Base-by-base conservation (phyloP, 2,329 filamentous ascomycete genomes). In the Verticillium nubilum region DNA sequence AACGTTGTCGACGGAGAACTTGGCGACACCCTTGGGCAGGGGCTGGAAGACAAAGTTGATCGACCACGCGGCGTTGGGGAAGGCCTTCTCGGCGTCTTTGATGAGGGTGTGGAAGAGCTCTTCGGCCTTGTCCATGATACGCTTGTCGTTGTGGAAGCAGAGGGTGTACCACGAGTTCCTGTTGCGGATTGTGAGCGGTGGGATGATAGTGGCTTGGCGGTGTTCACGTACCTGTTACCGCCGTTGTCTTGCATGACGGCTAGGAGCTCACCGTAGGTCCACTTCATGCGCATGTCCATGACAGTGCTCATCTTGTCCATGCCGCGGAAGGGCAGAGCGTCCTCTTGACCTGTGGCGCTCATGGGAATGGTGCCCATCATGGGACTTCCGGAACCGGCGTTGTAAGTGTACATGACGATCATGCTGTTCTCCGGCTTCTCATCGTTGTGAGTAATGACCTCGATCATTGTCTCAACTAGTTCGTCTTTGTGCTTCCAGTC, bases 401-500 rank as follows among this genome's bases (percentile, higher is more conserved):
- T 25, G 54, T 56, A 35, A 25, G 42, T 47, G 35, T 47, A 56
- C 33, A 56, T 47, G 42, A 50, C 42, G 10, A 26, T 56, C 33
- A 13, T 47, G 25, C 54, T 56, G 33, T 17, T 28, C n/a, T 37
- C 29, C 10, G 29, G 54, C 29, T 56, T 56, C 31, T 56, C 54
- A 9, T 56, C 54, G 54, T 26, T 56, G 19, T 56, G 3, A 19
- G 29, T 5, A 19, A 56, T 54, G 53, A 54, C 29, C 27, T 33
- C n/a, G 28, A 29, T 54, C 52, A 54, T 37, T 25, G 42, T 12
- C 15, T 56, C 23, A 26, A 56, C 54, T 47, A 27, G 33, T 19
- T 50, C 42, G 10, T 69, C 67, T 17, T 64, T 61, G 54, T 71
- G 66, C 58, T 68, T 69, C 26, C 67, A 61, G 50, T 71, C 69